Evolutionary conservation across 306 rosid species (phyloP).

Genomic region (Luffa acutangula): DNA sequence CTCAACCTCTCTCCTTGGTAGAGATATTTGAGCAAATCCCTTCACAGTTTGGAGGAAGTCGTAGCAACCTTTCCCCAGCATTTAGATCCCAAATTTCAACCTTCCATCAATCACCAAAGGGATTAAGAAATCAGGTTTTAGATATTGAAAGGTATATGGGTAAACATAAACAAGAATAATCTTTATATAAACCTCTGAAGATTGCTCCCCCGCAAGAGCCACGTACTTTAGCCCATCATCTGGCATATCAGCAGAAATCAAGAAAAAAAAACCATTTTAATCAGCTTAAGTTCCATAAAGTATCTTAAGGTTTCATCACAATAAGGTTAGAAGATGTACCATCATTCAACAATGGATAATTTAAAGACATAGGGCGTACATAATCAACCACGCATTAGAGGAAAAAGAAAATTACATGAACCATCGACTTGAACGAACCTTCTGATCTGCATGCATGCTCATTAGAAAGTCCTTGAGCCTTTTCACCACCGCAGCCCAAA

Average conservation of each 20-base stretch:
- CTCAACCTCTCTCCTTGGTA: conserved; percentile 44
- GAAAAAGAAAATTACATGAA: neutral
- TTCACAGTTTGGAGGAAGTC: conserved; percentile 34
- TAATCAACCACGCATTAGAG: neutral
- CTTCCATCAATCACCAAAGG: conserved; percentile 31
- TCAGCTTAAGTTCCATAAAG: neutral
- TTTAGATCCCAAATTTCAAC: conserved; percentile 94
- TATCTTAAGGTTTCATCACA: neutral
- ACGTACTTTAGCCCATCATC: conserved; percentile 43
- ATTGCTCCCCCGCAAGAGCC: conserved; percentile 69
- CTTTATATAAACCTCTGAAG: conserved; percentile 49
- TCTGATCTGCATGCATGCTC: conserved; percentile 20
- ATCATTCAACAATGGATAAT: neutral
- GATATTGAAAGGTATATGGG: neutral
- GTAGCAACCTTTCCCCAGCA: conserved; percentile 48
- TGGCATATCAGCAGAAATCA: conserved; percentile 18
- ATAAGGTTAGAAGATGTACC: neutral
- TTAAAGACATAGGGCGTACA: neutral
- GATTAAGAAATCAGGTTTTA: conserved; percentile 6
- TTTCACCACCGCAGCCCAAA: conserved; percentile 15
- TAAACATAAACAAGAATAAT: conserved; percentile 6
- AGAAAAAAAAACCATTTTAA: neutral
- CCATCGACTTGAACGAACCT: conserved; percentile 35
- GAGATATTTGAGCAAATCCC: conserved; percentile 26
- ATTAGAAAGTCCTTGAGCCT: conserved; percentile 14